Base-by-base conservation (phyloP, 2,329 filamentous ascomycete genomes). In the Teratosphaeria viscida region DNA sequence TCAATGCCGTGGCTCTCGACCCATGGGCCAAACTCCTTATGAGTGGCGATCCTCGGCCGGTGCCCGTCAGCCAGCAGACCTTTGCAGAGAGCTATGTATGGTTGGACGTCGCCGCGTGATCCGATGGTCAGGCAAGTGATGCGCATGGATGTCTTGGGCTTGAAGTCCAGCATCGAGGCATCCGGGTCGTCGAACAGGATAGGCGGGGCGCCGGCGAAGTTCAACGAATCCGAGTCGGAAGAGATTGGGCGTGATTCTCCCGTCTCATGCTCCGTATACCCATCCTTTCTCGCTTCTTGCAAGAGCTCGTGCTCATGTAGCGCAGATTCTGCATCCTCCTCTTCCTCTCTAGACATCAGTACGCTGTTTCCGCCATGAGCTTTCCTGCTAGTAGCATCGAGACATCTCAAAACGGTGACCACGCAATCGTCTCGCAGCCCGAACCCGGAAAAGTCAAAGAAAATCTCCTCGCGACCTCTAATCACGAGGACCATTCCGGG, bases 51-150 rank as follows among this genome's bases (percentile, higher is more conserved):
- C 63, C 84, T 86, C 16, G 88, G 83, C 62, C 82, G 84, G 73
- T 99, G 94, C 0, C 94, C 94, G 66, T 99, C 92, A 0, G 87
- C 88, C 52, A 95, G 74, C 1, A 99, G 78, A 0, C 89, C 90
- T 71, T 96, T 96, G 77, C 94, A 96, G 0, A 99, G 79, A 0
- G 94, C 91, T 71, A 99, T 97, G 72, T 97, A 99, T 0, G 94
- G 94, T 72, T 99, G 94, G 3, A 99, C 92, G 71, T 99, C 94
- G 27, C 94, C 94, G 61, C 94, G 83, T 12, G 92, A 96, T 16
- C 94, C 94, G 63, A 99, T 99, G 0, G 94, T 99, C 43, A 99
- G 78, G 71, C 94, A 99, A 1, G 92, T 96, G 61, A 99, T 88
- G 23, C 81, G 86, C 71, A 99, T 78, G 2, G 92, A 79, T 66